Evolutionary conservation across 306 rosid species (phyloP), one percentile per base, ranked within the genome.

Genomic region (Vicia sativa): DNA sequence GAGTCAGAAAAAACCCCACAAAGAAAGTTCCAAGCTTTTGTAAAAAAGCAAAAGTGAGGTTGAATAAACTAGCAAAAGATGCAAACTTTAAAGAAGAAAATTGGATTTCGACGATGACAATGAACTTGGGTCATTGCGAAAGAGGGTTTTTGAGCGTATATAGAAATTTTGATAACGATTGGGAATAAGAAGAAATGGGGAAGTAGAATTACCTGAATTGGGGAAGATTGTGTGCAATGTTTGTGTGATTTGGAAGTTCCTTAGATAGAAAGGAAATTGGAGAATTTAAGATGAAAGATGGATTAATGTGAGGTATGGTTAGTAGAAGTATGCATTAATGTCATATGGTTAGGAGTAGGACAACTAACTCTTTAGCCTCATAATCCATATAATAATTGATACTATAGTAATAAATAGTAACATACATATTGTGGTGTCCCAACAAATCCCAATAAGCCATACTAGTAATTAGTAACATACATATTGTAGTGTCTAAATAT

Each of bases 321-420:
- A 48, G 52, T n/a, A 74, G 63, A 62, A 67, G 71, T 54, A 50
- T 44, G 55, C 41, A 77, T 69, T 89, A 75, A 89, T 79, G 82
- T 63, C 12, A 71, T 72, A 56, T 67, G 21, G 96, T 89, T 86
- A 95, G 83, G 86, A 1, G 92, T 87, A 66, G 95, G 92, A 78
- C 79, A 84, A 72, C 98, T 83, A 87, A 82, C 84, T 1, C 6
- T 18, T 16, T 11, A 0, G 43, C 46, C 66, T 9, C 64, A 67
- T 77, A 49, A 84, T 77, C 77, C 6, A 72, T 16, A 34, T 34
- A 34, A 6, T 34, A 34, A 34, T 34, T 34, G 38, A 34, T 31
- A 29, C 35, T 6, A 31, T 6, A 31, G 2, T 31, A 31, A 6
- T 31, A 5, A 31, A 6, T 31, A 5, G 35, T 29, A 31, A 31